Evolutionary conservation across 2,329 filamentous ascomycete species (phyloP).

Genomic region (Capronia epimyces): DNA sequence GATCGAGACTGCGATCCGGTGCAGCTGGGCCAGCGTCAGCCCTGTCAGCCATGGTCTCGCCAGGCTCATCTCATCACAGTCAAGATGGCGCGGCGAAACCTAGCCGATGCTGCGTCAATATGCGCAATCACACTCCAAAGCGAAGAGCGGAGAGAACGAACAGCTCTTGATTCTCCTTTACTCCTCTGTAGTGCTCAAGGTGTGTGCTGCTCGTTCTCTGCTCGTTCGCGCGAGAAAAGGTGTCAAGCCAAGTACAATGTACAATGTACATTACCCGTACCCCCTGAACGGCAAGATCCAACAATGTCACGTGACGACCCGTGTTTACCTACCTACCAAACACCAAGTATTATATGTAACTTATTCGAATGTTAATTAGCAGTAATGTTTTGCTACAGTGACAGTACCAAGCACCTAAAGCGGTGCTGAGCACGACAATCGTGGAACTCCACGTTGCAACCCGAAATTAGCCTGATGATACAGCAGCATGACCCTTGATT

Average conservation of each 20-base stretch:
- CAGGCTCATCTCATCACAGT: neutral
- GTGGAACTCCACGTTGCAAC: neutral
- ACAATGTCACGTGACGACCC: neutral
- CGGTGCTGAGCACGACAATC: neutral
- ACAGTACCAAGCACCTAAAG: neutral
- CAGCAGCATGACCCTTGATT: neutral
- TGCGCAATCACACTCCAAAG: too few relatives aligned
- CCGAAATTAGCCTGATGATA: neutral
- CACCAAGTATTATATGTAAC: neutral
- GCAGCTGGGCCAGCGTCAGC: constrained; percentile 52
- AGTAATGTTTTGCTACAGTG: neutral
- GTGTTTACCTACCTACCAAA: neutral
- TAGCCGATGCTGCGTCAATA: too few relatives aligned
- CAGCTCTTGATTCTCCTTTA: too few relatives aligned
- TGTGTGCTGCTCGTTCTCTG: neutral
- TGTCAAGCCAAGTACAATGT: too few relatives aligned
- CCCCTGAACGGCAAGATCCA: neutral
- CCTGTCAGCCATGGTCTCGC: constrained; percentile 33
- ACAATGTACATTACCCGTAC: neutral
- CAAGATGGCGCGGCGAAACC: too few relatives aligned
- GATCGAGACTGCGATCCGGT: constrained; percentile 55
- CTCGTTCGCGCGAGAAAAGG: too few relatives aligned
- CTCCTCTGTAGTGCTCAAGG: neutral
- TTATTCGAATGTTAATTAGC: too few relatives aligned
- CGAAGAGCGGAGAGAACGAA: too few relatives aligned